Evolutionary conservation across 1,139 yeast species (phyloP).

Genomic region (Candida mesenterica): DNA sequence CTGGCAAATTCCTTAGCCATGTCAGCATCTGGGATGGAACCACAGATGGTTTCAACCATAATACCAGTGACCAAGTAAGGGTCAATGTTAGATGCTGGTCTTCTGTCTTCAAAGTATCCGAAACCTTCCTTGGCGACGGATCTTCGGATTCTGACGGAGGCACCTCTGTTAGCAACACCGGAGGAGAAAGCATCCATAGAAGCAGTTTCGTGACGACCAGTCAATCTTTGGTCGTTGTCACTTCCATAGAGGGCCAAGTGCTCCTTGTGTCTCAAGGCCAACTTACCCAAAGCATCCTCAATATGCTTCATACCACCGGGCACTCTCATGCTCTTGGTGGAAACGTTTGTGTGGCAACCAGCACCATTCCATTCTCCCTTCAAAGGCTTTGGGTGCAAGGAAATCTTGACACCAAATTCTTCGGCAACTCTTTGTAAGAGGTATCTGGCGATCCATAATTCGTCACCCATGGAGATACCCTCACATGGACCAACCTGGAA

Average conservation of each 20-base stretch:
- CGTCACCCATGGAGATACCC: constrained; percentile 96
- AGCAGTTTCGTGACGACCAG: constrained; percentile 99
- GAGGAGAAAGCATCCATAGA: constrained; percentile 85
- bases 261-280: constrained; percentile 94
- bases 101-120: constrained; percentile 99
- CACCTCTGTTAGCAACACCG: constrained; percentile 99
- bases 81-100: constrained; percentile 99
- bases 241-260: constrained; percentile 94
- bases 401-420: constrained; percentile 97
- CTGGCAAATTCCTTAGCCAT: constrained; percentile 86
- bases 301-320: constrained; percentile 96
- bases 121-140: constrained; percentile 96
- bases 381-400: constrained; percentile 98
- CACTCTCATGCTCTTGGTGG: constrained; percentile 85
- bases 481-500: constrained; percentile 98
- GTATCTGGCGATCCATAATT: constrained; percentile 95
- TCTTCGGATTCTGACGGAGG: constrained; percentile 97
- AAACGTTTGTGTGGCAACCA: constrained; percentile 98
- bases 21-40: constrained; percentile 93
- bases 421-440: constrained; percentile 93
- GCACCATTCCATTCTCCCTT: constrained; percentile 99
- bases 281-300: constrained; percentile 88
- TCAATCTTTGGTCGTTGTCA: constrained; percentile 91
- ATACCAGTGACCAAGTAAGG: constrained; percentile 98
- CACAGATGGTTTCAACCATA: constrained; percentile 95